Evolutionary conservation across 2,329 filamentous ascomycete genomes (phyloP).

Genomic region (Aspergillus uvarum): DNA sequence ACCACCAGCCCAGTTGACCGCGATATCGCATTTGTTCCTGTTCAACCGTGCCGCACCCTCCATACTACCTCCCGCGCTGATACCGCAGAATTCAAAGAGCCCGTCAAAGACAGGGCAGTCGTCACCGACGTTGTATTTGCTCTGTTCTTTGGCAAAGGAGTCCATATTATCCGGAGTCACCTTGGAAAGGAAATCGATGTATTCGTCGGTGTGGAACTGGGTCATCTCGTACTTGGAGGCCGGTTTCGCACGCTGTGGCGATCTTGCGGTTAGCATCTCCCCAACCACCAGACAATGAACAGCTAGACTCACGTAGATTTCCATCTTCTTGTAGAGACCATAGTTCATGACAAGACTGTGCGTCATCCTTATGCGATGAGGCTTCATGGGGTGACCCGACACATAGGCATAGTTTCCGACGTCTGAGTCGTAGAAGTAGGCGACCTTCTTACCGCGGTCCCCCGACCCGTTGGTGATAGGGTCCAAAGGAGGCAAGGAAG

Average conservation of each 20-base stretch:
- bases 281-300: not conserved
- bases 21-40: slow-evolving; percentile 66
- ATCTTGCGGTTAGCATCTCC: slow-evolving; percentile 20
- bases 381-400: slow-evolving; percentile 67
- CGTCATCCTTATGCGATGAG: slow-evolving; percentile 66
- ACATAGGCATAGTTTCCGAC: slow-evolving; percentile 98
- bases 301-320: slow-evolving; percentile 60
- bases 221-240: slow-evolving; percentile 70
- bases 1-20: slow-evolving; percentile 86
- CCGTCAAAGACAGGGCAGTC: slow-evolving; percentile 68
- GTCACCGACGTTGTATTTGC: slow-evolving; percentile 69
- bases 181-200: slow-evolving; percentile 72
- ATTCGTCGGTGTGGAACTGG: slow-evolving; percentile 72
- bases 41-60: slow-evolving; percentile 69
- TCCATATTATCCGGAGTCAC: slow-evolving; percentile 99
- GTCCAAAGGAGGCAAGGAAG: slow-evolving; percentile 56
- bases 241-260: slow-evolving; percentile 71
- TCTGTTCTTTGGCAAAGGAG: slow-evolving; percentile 83
- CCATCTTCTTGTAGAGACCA: slow-evolving; percentile 70
- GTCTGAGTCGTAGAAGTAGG: slow-evolving; percentile 98
- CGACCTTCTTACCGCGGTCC: slow-evolving; percentile 73
- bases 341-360: slow-evolving; percentile 70
- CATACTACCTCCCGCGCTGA: slow-evolving; percentile 69
- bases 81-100: slow-evolving; percentile 69
- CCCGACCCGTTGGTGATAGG: slow-evolving; percentile 52